Evolutionary conservation across 2,329 filamentous ascomycete genomes (phyloP).

Genomic region (Pseudocercospora macadamiae): DNA sequence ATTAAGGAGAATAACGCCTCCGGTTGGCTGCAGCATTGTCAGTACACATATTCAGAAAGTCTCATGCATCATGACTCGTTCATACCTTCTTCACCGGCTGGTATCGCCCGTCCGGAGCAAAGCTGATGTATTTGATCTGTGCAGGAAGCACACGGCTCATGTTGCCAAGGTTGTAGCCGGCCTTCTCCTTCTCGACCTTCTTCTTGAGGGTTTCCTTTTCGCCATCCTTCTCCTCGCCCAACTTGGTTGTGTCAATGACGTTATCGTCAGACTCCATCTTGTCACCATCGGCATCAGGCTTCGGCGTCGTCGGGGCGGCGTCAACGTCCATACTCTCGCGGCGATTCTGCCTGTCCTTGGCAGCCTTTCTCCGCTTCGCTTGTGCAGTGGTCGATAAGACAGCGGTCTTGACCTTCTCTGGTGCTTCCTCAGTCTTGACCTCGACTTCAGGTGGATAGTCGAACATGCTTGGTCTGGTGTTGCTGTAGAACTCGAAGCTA

Average conservation of each 20-base stretch:
- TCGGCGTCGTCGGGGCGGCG: conserved; percentile 73
- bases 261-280: conserved; percentile 77
- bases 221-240: conserved; percentile 46
- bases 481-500: conserved; percentile 93
- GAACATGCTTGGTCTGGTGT: conserved; percentile 90
- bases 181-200: conserved; percentile 93
- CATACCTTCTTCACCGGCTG: conserved; percentile 85
- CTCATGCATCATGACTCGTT: not conserved
- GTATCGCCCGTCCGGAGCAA: conserved; percentile 80
- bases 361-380: conserved; percentile 90
- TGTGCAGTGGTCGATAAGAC: conserved; percentile 96
- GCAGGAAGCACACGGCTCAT: conserved; percentile 91
- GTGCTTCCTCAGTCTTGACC: conserved; percentile 90
- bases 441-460: conserved; percentile 98
- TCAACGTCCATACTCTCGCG: conserved; percentile 97
- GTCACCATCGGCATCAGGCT: conserved; percentile 61
- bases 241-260: conserved; percentile 44
- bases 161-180: conserved; percentile 94
- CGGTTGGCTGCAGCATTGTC: conserved; percentile 71
- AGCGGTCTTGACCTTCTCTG: conserved; percentile 91
- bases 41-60: conserved; percentile 37
- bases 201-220: conserved; percentile 73
- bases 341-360: conserved; percentile 87
- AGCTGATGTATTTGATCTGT: conserved; percentile 94
- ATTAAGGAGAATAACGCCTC: conserved; percentile 86